Evolutionary conservation across 495 filamentous ascomycete genomes (phyloP).

Genomic region (Amniculicola lignicola): DNA sequence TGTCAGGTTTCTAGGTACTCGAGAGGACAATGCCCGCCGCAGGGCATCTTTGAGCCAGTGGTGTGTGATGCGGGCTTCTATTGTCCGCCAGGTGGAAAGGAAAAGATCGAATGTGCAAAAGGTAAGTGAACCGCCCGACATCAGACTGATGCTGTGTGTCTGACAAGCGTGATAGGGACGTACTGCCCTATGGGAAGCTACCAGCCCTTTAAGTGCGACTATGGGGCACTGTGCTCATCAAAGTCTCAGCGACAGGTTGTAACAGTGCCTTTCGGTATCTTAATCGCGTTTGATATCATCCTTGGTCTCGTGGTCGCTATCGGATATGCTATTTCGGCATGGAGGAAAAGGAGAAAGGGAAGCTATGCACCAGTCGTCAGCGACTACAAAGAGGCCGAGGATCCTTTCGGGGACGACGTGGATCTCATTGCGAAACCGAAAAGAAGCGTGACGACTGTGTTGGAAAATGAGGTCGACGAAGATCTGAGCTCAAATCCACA

Average conservation of each 20-base stretch:
- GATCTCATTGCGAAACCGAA: background rate
- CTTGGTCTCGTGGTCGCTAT: constrained; percentile 31
- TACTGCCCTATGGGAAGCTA: constrained; percentile 25
- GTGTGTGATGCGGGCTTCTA: background rate
- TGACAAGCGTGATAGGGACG: constrained; percentile 17
- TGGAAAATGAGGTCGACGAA: background rate
- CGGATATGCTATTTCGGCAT: constrained; percentile 25
- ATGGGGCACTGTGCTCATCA: constrained; percentile 19
- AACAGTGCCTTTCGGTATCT: constrained; percentile 43
- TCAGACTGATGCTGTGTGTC: background rate
- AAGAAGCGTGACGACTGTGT: background rate
- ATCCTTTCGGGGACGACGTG: constrained; percentile 10
- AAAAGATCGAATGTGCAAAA: background rate
- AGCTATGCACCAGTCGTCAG: constrained; percentile 32
- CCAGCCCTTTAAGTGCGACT: constrained; percentile 23
- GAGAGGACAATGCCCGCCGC: background rate
- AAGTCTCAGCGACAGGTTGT: constrained; percentile 20
- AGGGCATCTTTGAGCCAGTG: background rate
- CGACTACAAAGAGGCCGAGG: constrained; percentile 20
- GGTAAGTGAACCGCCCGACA: background rate
- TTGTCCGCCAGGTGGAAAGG: background rate
- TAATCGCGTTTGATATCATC: constrained; percentile 45
- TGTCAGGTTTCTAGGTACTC: background rate
- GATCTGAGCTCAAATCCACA: background rate
- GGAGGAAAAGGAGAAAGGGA: constrained; percentile 30